Percentiles rank a stretch among this genome's conserved stretches.
Evolutionary conservation across 2,329 filamentous ascomycete species (phyloP).

Genomic region (Phialocephala subalpina): DNA sequence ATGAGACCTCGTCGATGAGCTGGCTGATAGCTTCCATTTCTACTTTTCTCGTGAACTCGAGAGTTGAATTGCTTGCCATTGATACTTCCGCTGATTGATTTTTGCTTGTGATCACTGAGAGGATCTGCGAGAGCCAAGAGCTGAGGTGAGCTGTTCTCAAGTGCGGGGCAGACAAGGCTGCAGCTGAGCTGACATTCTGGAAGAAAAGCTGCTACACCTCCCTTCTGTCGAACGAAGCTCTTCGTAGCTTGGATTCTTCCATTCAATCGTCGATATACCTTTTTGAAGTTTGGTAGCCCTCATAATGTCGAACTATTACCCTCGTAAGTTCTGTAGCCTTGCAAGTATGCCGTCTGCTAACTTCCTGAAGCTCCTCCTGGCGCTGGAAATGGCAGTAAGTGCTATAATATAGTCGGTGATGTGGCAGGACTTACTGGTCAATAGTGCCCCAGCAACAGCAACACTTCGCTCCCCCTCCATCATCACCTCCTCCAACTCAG

Average conservation of each 20-base stretch:
- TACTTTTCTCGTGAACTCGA: neutral
- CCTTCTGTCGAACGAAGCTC: slow-evolving; percentile 18
- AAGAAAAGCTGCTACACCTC: neutral
- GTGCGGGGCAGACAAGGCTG: slow-evolving; percentile 26
- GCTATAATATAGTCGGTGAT: neutral
- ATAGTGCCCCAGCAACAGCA: slow-evolving; percentile 34
- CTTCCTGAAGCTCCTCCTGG: slow-evolving; percentile 40
- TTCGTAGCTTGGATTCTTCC: slow-evolving; percentile 19
- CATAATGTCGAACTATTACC: slow-evolving; percentile 44
- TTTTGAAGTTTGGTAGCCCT: slow-evolving; percentile 6
- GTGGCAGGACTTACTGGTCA: slow-evolving; percentile 17
- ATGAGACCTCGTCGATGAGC: slow-evolving; percentile 3
- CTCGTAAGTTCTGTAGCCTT: slow-evolving; percentile 42
- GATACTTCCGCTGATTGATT: neutral
- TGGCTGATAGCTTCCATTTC: slow-evolving; percentile 11
- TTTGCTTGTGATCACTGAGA: slow-evolving; percentile 1
- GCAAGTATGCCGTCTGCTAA: slow-evolving; percentile 29
- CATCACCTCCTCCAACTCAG: slow-evolving; percentile 42
- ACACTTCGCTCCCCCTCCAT: slow-evolving; percentile 41
- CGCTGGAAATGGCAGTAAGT: slow-evolving; percentile 36
- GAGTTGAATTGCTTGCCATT: neutral
- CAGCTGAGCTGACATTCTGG: slow-evolving; percentile 18
- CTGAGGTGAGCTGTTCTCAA: slow-evolving; percentile 17
- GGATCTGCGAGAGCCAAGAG: slow-evolving; percentile 4
- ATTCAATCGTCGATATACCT: neutral